These are phyloP conservation scores for Protomyces arabidopsidicola DNA, from an alignment of 1,139 yeast genomes.

Conservation along the genomic window DNA sequence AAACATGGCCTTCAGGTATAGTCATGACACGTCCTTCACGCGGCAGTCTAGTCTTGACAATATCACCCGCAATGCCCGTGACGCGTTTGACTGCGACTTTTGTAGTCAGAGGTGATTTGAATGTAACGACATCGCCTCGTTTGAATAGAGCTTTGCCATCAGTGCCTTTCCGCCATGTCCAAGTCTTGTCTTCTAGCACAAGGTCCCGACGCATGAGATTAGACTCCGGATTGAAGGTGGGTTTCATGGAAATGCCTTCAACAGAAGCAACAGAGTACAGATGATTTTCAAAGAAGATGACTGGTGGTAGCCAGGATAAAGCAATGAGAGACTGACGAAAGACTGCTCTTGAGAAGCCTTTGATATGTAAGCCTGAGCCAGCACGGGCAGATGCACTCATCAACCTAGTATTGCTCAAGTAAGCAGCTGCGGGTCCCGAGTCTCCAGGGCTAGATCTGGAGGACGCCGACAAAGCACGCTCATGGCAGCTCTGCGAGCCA, in stretches of 20 bases:
- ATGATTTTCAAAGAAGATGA: slow-evolving; percentile 63
- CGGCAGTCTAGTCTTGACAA: slow-evolving; percentile 49
- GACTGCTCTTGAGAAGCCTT: slow-evolving; percentile 8
- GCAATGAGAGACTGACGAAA: slow-evolving; percentile 19
- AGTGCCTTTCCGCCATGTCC: slow-evolving; percentile 19
- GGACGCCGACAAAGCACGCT: too few relatives aligned
- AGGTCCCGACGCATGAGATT: slow-evolving; percentile 52
- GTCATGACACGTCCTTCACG: slow-evolving; percentile 15
- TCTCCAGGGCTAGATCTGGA: too few relatives aligned
- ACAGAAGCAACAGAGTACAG: slow-evolving; percentile 68
- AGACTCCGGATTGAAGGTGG: slow-evolving; percentile 73
- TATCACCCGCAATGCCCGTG: slow-evolving; percentile 68
- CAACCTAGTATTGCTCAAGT: neutral
- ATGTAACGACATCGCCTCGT: slow-evolving; percentile 66
- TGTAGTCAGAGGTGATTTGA: slow-evolving; percentile 36
- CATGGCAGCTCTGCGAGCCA: too few relatives aligned
- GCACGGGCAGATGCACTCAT: neutral
- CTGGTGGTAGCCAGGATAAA: slow-evolving; percentile 68
- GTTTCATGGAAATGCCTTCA: slow-evolving; percentile 82
- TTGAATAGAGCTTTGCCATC: slow-evolving; percentile 6
- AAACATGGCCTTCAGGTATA: slow-evolving; percentile 29
- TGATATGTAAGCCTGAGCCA: neutral
- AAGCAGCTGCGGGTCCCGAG: too few relatives aligned
- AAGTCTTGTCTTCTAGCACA: slow-evolving; percentile 48
- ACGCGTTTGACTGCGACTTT: slow-evolving; percentile 66